Percentiles rank a stretch among this genome's conserved stretches.
Evolutionary conservation across 257 asterid genomes (phyloP).

Genomic region (Jacaranda mimosifolia): DNA sequence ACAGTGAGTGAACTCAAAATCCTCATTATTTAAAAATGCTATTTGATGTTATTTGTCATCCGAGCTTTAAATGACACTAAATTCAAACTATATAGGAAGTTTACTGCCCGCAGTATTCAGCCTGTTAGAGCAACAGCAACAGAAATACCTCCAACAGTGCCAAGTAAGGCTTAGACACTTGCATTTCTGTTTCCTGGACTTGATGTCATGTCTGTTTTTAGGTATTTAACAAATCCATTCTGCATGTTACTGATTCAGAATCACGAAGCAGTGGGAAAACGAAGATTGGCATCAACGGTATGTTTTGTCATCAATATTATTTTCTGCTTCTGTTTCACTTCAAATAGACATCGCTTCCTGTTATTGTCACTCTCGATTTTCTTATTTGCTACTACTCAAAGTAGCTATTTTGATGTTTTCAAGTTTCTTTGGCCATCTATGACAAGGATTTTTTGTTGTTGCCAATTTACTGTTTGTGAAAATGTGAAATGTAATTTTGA

Average conservation of each 20-base stretch:
- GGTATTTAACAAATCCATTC: slow-evolving; percentile 33
- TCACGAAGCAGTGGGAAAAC: slow-evolving; percentile 68
- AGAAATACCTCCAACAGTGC: slow-evolving; percentile 75
- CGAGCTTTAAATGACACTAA: not conserved
- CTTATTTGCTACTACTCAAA: not conserved
- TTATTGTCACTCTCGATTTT: not conserved
- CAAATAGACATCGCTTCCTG: slow-evolving; percentile 9
- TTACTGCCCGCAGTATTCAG: slow-evolving; percentile 43
- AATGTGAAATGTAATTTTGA: not conserved
- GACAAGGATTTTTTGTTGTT: too few relatives aligned
- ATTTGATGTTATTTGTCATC: not conserved
- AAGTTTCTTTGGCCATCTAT: slow-evolving; percentile 6
- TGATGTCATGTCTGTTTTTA: slow-evolving; percentile 11
- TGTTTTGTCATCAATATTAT: slow-evolving; percentile 24
- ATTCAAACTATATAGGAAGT: slow-evolving; percentile 46
- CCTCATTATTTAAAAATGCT: not conserved
- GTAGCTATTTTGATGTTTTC: not conserved
- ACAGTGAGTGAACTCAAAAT: slow-evolving; percentile 27
- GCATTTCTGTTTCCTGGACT: not conserved
- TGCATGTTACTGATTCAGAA: slow-evolving; percentile 52
- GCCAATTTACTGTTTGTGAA: slow-evolving; percentile 1
- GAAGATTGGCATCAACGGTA: slow-evolving; percentile 92
- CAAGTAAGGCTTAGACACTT: slow-evolving; percentile 51
- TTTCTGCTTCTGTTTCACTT: slow-evolving; percentile 23
- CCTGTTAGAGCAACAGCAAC: slow-evolving; percentile 88